Percentiles rank a stretch among this genome's conserved stretches.
These are phyloP conservation scores for Coprinellus aureogranulatus DNA, from an alignment of 768 basidiomycete genomes.

Conservation along the genomic window DNA sequence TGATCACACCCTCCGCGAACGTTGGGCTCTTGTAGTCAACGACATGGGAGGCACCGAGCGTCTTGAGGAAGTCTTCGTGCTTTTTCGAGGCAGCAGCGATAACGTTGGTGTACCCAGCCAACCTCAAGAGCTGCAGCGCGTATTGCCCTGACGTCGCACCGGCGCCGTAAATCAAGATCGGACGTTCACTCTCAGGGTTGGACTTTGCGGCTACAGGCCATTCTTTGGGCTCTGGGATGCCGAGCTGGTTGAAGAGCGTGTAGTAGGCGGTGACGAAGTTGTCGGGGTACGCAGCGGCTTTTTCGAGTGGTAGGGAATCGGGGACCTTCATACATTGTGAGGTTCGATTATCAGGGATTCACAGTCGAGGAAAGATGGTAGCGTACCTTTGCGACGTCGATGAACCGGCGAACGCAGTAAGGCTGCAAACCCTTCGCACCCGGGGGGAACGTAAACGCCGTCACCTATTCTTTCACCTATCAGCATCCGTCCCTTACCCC, in stretches of 20 bases:
- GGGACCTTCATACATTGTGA: too few species aligned
- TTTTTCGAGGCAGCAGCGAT: constrained; percentile 40
- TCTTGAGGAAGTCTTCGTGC: constrained; percentile 36
- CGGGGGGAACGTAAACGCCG: too few species aligned
- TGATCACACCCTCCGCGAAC: constrained; percentile 31
- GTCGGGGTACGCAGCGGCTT: constrained; percentile 37
- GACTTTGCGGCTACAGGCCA: constrained; percentile 30
- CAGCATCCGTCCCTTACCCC: too few species aligned
- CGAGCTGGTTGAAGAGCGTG: constrained; percentile 38
- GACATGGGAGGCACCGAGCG: constrained; percentile 37
- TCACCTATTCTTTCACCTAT: too few species aligned
- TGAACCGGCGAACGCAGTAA: too few species aligned
- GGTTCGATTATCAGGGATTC: too few species aligned
- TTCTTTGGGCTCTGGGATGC: constrained; percentile 30
- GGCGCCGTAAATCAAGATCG: constrained; percentile 45
- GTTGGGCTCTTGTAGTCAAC: constrained; percentile 40
- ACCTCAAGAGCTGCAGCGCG: constrained; percentile 33
- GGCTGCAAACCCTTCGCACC: too few species aligned
- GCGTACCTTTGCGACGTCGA: too few species aligned
- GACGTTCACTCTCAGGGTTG: constrained; percentile 29
- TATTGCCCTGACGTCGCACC: constrained; percentile 40
- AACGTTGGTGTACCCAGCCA: constrained; percentile 41
- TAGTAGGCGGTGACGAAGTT: constrained; percentile 42
- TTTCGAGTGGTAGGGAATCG: constrained; percentile 32
- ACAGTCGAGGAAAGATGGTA: too few species aligned